These are phyloP conservation scores for Fusarium sp. DNA, from an alignment of 2,329 filamentous ascomycete genomes.

Conservation along the genomic window DNA sequence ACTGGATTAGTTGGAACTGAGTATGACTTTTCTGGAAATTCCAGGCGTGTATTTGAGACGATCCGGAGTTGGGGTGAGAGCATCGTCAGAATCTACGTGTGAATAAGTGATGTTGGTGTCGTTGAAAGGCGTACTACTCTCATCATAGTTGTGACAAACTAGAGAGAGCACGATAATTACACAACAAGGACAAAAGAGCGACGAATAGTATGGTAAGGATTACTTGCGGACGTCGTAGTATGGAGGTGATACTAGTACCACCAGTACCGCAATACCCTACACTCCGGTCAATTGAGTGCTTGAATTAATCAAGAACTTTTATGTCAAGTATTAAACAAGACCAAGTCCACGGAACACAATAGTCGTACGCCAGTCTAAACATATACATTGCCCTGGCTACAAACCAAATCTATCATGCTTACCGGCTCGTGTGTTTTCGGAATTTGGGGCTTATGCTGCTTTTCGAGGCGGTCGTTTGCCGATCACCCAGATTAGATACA, in stretches of 20 bases:
- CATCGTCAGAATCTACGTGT: neutral
- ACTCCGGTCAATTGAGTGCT: neutral
- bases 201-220: neutral
- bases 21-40: neutral
- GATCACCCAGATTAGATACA: neutral
- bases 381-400: neutral
- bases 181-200: neutral
- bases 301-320: neutral
- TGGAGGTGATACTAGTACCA: neutral
- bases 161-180: neutral
- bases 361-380: neutral
- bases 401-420: neutral
- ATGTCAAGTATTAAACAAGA: too few species aligned
- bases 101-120: neutral
- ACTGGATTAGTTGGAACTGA: too few species aligned
- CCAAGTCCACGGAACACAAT: neutral
- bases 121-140: neutral
- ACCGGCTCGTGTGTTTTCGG: neutral
- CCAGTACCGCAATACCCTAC: neutral
- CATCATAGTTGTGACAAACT: neutral
- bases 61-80: too few species aligned
- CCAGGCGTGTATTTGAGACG: neutral
- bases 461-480: neutral
- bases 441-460: neutral
- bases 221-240: neutral